Evolutionary conservation across 192 early-diverging fungal species (phyloP).

Genomic region (Podila epicladia): DNA sequence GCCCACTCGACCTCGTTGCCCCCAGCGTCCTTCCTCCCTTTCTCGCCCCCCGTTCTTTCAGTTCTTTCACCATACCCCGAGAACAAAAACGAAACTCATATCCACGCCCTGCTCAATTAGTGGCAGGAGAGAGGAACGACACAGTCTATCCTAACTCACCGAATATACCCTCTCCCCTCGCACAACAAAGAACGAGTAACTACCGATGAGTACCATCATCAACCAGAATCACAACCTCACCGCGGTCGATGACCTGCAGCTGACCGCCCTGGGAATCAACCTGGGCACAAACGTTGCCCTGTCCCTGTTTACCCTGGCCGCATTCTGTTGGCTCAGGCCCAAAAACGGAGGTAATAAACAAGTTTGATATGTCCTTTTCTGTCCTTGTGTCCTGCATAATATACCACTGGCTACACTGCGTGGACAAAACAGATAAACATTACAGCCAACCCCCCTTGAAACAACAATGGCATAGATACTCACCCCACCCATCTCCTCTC

Average conservation of each 20-base stretch:
- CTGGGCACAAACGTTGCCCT: conserved; percentile 39
- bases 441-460: background rate
- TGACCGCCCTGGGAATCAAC: conserved; percentile 32
- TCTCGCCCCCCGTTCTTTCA: background rate
- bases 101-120: too few species aligned
- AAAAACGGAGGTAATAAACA: conserved; percentile 46
- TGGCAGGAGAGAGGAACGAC: too few species aligned
- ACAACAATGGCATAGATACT: background rate
- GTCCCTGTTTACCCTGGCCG: conserved; percentile 37
- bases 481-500: background rate
- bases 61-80: background rate
- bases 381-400: background rate
- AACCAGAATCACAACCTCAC: conserved; percentile 8
- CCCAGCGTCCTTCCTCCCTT: conserved; percentile 3
- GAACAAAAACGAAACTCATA: background rate
- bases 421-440: too few species aligned
- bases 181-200: background rate
- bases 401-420: too few species aligned
- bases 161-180: background rate
- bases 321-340: conserved; percentile 46
- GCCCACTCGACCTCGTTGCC: conserved; percentile 3
- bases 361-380: background rate
- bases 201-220: background rate
- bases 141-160: background rate
- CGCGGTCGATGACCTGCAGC: conserved; percentile 15